Evolutionary conservation across 2,329 filamentous ascomycete genomes (phyloP).

Genomic region (Biscogniauxia marginata): DNA sequence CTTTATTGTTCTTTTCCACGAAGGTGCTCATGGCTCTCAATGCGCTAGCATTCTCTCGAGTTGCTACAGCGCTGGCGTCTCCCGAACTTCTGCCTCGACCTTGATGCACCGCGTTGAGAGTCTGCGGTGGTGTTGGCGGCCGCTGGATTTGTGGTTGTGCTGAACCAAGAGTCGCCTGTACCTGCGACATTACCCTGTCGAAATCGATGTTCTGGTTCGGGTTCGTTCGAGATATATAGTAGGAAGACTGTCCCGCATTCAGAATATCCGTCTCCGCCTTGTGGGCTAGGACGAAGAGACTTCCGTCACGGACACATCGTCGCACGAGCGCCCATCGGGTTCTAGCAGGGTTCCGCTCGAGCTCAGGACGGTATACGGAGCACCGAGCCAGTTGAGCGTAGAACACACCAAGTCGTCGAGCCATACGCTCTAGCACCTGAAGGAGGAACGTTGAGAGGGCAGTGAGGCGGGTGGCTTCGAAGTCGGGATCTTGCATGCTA

Average conservation of each 20-base stretch:
- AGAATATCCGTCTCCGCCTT: slow-evolving; percentile 30
- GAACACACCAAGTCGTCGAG: slow-evolving; percentile 49
- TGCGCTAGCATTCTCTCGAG: slow-evolving; percentile 42
- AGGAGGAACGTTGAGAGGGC: slow-evolving; percentile 48
- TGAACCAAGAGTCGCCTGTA: slow-evolving; percentile 36
- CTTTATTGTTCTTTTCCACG: slow-evolving; percentile 42
- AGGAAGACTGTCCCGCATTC: slow-evolving; percentile 24
- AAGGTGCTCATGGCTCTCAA: slow-evolving; percentile 45
- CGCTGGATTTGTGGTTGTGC: slow-evolving; percentile 20
- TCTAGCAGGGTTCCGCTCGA: slow-evolving; percentile 52
- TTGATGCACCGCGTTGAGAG: slow-evolving; percentile 43
- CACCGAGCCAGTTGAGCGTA: slow-evolving; percentile 49
- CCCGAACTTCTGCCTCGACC: slow-evolving; percentile 34
- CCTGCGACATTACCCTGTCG: slow-evolving; percentile 44
- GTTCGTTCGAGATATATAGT: slow-evolving; percentile 27
- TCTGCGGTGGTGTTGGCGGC: slow-evolving; percentile 25
- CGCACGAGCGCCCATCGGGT: slow-evolving; percentile 52
- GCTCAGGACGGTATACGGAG: slow-evolving; percentile 49
- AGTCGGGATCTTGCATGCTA: slow-evolving; percentile 36
- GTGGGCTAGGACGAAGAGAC: slow-evolving; percentile 49
- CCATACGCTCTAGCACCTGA: slow-evolving; percentile 52
- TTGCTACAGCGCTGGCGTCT: slow-evolving; percentile 40
- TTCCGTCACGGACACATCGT: slow-evolving; percentile 48
- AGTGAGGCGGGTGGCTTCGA: slow-evolving; percentile 38
- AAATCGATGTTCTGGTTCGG: slow-evolving; percentile 41